Evolutionary conservation across 176 grass and related monocot genomes (phyloP).

Genomic region (Oropetium thomaeum): DNA sequence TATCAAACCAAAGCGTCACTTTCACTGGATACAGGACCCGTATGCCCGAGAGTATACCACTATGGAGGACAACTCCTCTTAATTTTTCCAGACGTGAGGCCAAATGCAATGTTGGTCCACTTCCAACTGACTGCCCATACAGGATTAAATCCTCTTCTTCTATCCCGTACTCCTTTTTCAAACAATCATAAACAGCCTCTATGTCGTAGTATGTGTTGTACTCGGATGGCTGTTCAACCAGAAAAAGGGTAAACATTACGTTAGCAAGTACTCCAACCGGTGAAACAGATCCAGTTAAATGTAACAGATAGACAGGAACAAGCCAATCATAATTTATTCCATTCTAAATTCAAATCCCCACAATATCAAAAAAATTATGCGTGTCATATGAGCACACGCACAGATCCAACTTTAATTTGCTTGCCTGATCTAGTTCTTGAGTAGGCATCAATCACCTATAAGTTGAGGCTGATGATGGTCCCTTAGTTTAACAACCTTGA

Average conservation of each 20-base stretch:
- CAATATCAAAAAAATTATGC: conserved; percentile 1
- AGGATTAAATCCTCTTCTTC: conserved; percentile 85
- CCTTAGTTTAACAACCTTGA: conserved; percentile 28
- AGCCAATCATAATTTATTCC: background rate
- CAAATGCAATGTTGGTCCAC: conserved; percentile 93
- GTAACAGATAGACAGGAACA: background rate
- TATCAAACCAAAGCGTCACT: conserved; percentile 97
- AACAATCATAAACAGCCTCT: conserved; percentile 95
- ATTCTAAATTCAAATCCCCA: background rate
- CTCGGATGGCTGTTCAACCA: conserved; percentile 75
- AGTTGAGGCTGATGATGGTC: conserved; percentile 37
- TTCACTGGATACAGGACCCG: conserved; percentile 93
- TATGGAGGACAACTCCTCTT: conserved; percentile 93
- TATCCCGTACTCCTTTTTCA: conserved; percentile 86
- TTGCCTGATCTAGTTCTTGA: conserved; percentile 17
- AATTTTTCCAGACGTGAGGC: conserved; percentile 68
- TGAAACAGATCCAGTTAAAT: conserved; percentile 10
- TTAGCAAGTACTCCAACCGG: conserved; percentile 32
- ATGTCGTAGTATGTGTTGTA: conserved; percentile 96
- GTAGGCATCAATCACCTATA: conserved; percentile 33
- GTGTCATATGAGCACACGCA: conserved; percentile 8
- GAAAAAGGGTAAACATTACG: conserved; percentile 1
- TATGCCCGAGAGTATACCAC: conserved; percentile 94
- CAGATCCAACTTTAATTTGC: conserved; percentile 24
- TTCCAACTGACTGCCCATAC: conserved; percentile 99